A percentile compares a stretch with the other conserved stretches of the same genome.
Conservation (phyloP, 2,329 filamentous ascomycete genomes). For the Pseudogymnoascus sp. region DNA sequence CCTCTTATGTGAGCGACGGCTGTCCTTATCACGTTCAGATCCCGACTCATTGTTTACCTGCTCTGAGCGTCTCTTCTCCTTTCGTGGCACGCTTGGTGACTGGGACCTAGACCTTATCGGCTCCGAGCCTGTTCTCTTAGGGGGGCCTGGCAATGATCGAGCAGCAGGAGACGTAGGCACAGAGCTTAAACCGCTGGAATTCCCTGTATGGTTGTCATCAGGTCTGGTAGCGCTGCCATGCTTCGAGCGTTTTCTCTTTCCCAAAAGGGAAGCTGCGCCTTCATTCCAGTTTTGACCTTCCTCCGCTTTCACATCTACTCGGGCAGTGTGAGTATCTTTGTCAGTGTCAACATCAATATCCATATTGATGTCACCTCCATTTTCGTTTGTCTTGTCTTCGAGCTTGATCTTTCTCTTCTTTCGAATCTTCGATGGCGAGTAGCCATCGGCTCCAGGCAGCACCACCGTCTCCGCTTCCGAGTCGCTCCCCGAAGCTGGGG, state of each 20-base stretch:
- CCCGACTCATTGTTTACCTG: constrained; percentile 36
- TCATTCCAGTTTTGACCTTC: constrained; percentile 25
- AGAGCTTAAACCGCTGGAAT: constrained; percentile 51
- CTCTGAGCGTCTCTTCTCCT: constrained; percentile 25
- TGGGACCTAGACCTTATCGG: constrained; percentile 38
- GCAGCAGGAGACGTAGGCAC: constrained; percentile 46
- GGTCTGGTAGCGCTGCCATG: constrained; percentile 19
- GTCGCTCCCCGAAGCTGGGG: constrained; percentile 43
- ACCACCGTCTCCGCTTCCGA: constrained; percentile 69
- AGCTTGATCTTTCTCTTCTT: constrained; percentile 51
- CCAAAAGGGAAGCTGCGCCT: constrained; percentile 29
- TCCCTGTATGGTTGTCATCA: constrained; percentile 20
- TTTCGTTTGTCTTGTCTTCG: constrained; percentile 54
- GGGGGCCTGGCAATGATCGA: constrained; percentile 25
- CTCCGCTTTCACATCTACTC: constrained; percentile 19
- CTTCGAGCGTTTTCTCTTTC: constrained; percentile 45
- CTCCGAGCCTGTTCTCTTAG: constrained; percentile 42
- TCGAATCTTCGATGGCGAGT: constrained; percentile 55
- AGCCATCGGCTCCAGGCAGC: constrained; percentile 55
- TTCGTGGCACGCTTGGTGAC: constrained; percentile 33
- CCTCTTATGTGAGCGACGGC: constrained; percentile 18
- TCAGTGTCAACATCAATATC: constrained; percentile 12
- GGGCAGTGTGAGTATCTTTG: constrained; percentile 9
- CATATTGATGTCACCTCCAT: constrained; percentile 29
- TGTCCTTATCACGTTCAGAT: constrained; percentile 23